Conservation (phyloP, 148 eudicot species). For the Pharnaceum exiguum region DNA sequence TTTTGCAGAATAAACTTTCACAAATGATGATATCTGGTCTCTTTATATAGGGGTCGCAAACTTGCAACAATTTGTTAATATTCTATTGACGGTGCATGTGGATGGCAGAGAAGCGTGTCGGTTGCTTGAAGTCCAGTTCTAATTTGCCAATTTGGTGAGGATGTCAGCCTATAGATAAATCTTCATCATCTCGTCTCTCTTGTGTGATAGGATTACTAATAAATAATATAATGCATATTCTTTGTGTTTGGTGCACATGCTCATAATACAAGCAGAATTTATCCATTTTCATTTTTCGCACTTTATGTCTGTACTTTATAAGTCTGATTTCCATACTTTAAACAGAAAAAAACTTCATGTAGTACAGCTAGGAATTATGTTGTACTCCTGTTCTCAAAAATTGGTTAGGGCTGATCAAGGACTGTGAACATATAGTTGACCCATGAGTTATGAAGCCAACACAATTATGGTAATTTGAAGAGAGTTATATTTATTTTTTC, state of each 20-base stretch:
- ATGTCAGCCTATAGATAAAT: not conserved
- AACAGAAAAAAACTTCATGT: too few relatives aligned
- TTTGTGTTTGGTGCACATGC: constrained; percentile 11
- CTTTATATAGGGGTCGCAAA: not conserved
- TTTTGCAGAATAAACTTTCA: not conserved
- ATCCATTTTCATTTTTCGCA: not conserved
- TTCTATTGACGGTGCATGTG: constrained; percentile 28
- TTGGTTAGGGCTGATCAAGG: too few relatives aligned
- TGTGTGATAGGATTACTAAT: too few relatives aligned
- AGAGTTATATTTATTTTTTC: too few relatives aligned
- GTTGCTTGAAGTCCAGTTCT: constrained; percentile 23
- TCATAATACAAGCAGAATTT: not conserved
- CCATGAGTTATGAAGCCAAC: too few relatives aligned
- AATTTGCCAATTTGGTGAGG: not conserved
- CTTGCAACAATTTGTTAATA: not conserved
- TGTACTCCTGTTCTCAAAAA: too few relatives aligned
- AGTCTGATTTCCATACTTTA: too few relatives aligned
- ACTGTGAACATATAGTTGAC: too few relatives aligned
- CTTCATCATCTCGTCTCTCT: not conserved
- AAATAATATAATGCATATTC: not conserved
- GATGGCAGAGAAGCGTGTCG: constrained; percentile 33
- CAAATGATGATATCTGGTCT: not conserved
- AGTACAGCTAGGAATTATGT: too few relatives aligned
- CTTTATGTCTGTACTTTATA: not conserved
- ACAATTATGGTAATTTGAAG: too few relatives aligned